Conservation (phyloP, 2,329 filamentous ascomycete genomes). For the Ophiostoma ips region DNA sequence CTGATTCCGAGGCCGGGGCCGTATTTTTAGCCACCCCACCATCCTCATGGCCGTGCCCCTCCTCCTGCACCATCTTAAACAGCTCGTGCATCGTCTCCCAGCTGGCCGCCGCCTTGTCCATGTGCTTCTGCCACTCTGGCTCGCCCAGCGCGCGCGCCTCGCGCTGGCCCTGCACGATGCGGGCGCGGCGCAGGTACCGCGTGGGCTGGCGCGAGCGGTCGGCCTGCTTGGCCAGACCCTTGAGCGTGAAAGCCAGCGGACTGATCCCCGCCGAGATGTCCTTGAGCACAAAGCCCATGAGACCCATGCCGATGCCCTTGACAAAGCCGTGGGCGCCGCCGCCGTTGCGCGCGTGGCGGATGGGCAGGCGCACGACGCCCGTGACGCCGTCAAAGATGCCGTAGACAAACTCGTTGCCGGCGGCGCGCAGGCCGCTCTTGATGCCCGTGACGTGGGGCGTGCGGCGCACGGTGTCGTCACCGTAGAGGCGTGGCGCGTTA, state of each 20-base stretch:
- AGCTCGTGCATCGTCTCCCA: conserved; percentile 30
- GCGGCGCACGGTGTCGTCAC: conserved; percentile 53
- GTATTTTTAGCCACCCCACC: neutral
- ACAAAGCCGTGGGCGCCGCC: conserved; percentile 31
- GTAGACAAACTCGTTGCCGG: conserved; percentile 45
- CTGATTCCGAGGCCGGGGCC: neutral
- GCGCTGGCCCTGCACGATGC: conserved; percentile 43
- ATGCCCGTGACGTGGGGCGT: conserved; percentile 51
- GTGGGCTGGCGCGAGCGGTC: conserved; percentile 38
- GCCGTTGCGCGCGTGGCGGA: conserved; percentile 39
- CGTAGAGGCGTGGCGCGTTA: conserved; percentile 56
- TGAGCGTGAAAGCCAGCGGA: conserved; percentile 47
- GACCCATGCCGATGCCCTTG: conserved; percentile 46
- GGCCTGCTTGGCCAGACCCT: conserved; percentile 48
- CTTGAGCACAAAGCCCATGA: conserved; percentile 51
- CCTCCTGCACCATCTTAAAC: conserved; percentile 24
- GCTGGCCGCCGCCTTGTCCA: conserved; percentile 24
- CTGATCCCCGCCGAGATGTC: conserved; percentile 47
- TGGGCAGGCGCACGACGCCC: conserved; percentile 46
- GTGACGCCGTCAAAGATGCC: conserved; percentile 53
- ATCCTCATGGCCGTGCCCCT: conserved; percentile 15
- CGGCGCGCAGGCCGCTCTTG: conserved; percentile 46
- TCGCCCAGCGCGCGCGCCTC: conserved; percentile 25
- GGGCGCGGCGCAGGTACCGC: conserved; percentile 38
- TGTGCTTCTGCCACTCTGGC: conserved; percentile 18